These are phyloP conservation scores for Linnemannia schmuckeri DNA, from an alignment of 192 early-diverging fungal species.

Conservation along the genomic window DNA sequence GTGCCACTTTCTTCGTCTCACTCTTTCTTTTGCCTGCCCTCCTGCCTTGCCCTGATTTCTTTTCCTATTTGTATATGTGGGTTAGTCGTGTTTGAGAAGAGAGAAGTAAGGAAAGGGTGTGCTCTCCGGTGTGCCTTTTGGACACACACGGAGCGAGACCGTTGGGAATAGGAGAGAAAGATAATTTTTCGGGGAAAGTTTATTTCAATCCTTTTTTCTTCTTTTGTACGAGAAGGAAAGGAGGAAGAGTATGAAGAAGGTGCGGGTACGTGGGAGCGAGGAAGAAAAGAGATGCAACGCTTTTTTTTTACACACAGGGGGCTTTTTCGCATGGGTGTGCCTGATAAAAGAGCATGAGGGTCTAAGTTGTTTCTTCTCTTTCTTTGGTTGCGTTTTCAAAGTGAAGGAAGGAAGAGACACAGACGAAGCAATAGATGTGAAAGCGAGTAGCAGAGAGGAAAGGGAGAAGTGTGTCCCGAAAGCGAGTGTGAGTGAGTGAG, in stretches of 20 bases:
- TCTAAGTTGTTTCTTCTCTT: too few species aligned
- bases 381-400: too few species aligned
- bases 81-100: neutral
- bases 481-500: too few species aligned
- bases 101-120: neutral
- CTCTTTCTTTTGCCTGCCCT: slow-evolving; percentile 1
- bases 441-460: too few species aligned
- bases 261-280: neutral
- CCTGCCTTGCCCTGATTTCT: neutral
- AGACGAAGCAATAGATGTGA: too few species aligned
- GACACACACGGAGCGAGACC: neutral
- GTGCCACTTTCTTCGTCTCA: neutral
- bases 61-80: neutral
- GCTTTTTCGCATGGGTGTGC: too few species aligned
- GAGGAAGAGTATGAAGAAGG: neutral
- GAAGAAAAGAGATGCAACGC: too few species aligned
- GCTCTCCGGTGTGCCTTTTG: neutral
- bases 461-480: too few species aligned
- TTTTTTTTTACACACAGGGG: too few species aligned
- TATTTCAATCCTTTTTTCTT: neutral
- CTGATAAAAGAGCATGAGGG: too few species aligned
- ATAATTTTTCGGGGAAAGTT: slow-evolving; percentile 19
- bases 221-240: neutral
- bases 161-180: neutral
- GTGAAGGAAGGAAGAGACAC: too few species aligned